A percentile compares a stretch with the other conserved stretches of the same genome.
phyloP scores from a whole-genome alignment of 805 yeast genomes.

The Debaryomyces prosopidis region DNA sequence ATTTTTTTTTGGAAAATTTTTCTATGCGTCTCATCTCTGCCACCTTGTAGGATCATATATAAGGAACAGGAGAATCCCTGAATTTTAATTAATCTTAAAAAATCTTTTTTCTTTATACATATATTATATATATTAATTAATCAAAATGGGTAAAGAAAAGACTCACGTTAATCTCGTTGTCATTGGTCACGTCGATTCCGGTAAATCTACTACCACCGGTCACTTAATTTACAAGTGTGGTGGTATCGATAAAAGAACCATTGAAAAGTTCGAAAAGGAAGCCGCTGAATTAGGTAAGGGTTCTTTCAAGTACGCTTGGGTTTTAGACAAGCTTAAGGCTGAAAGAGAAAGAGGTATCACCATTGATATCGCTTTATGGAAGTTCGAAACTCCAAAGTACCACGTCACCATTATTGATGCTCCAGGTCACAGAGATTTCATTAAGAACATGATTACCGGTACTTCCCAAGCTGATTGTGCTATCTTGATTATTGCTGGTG shows the following conservation, averaged over 20 bases:
- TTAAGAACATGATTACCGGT: slow-evolving; percentile 95
- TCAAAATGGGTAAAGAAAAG: slow-evolving; percentile 84
- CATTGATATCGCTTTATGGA: slow-evolving; percentile 90
- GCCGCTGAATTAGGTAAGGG: slow-evolving; percentile 97
- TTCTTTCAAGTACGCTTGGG: slow-evolving; percentile 98
- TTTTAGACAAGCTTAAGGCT: slow-evolving; percentile 91
- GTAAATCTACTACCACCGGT: slow-evolving; percentile 93
- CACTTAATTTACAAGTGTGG: slow-evolving; percentile 99
- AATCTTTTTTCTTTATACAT: slow-evolving; percentile 1
- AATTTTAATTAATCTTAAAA: background rate
- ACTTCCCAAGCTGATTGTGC: slow-evolving; percentile 94
- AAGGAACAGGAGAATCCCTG: slow-evolving; percentile 1
- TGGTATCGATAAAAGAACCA: slow-evolving; percentile 98
- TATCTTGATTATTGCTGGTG: slow-evolving; percentile 86
- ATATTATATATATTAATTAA: slow-evolving; percentile 2
- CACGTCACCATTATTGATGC: slow-evolving; percentile 91
- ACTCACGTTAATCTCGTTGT: slow-evolving; percentile 99
- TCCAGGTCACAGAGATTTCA: slow-evolving; percentile 96
- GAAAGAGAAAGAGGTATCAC: slow-evolving; percentile 98
- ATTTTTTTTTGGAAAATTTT: slow-evolving; percentile 7
- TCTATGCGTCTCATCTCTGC: slow-evolving; percentile 10
- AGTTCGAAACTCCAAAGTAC: slow-evolving; percentile 89
- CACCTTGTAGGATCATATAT: slow-evolving; percentile 2
- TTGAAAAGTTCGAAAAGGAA: slow-evolving; percentile 97
- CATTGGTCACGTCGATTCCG: slow-evolving; percentile 99